These are phyloP conservation scores for Lipomyces yamanashiensis DNA, from an alignment of 805 yeast genomes.

Conservation along the genomic window DNA sequence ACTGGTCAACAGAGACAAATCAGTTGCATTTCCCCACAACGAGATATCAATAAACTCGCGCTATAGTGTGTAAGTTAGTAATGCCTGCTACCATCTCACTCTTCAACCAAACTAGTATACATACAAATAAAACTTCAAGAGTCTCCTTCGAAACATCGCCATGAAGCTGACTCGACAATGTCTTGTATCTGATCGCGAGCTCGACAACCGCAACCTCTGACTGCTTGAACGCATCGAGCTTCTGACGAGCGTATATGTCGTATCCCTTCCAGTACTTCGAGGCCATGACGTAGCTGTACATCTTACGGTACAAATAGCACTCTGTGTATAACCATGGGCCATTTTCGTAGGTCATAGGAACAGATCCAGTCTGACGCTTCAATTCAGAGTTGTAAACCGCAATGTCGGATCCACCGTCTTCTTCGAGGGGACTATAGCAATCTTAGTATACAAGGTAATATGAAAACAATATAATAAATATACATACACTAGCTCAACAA, in stretches of 20 bases:
- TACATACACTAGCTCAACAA: constrained; percentile 35
- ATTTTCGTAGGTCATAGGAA: constrained; percentile 65
- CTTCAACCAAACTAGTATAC: constrained; percentile 39
- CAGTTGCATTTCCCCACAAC: constrained; percentile 98
- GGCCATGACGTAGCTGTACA: constrained; percentile 42
- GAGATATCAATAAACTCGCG: constrained; percentile 85
- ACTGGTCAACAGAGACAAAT: constrained; percentile 83
- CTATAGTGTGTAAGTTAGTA: constrained; percentile 51
- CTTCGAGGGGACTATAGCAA: constrained; percentile 51
- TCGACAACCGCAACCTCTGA: constrained; percentile 81
- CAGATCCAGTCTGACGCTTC: constrained; percentile 38
- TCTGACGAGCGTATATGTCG: constrained; percentile 75
- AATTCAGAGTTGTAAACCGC: constrained; percentile 64
- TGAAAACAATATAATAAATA: neutral
- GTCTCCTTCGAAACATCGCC: constrained; percentile 39
- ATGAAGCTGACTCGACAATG: constrained; percentile 44
- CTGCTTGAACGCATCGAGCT: constrained; percentile 73
- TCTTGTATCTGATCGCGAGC: constrained; percentile 67
- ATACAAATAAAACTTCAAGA: constrained; percentile 33
- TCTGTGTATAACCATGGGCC: constrained; percentile 94
- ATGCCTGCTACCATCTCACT: constrained; percentile 50
- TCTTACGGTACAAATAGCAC: constrained; percentile 74
- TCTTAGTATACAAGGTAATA: constrained; percentile 1
- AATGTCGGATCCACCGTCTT: constrained; percentile 46
- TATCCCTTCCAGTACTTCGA: constrained; percentile 55